phyloP scores from a whole-genome alignment of 2,329 filamentous ascomycete genomes.

The Curvularia lunata region DNA sequence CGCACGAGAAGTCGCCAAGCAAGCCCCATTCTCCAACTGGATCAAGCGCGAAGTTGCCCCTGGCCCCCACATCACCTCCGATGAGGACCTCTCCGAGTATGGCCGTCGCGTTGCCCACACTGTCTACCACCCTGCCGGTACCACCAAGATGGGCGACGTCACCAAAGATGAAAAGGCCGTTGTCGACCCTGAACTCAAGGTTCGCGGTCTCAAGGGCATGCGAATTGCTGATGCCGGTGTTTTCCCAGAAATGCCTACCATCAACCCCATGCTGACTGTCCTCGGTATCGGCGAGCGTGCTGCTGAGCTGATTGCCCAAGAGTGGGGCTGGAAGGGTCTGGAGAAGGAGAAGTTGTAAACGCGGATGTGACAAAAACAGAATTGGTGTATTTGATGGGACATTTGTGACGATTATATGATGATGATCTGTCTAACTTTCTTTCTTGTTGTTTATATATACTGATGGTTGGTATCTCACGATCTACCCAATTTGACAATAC shows the following conservation, averaged over 20 bases:
- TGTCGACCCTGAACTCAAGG: slow-evolving; percentile 75
- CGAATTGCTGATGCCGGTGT: slow-evolving; percentile 86
- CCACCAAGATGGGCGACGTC: slow-evolving; percentile 86
- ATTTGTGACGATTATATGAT: slow-evolving; percentile 4
- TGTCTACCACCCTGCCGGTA: slow-evolving; percentile 88
- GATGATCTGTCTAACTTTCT: not conserved
- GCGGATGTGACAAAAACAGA: not conserved
- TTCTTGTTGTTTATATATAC: not conserved
- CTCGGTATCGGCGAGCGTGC: slow-evolving; percentile 81
- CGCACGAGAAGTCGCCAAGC: slow-evolving; percentile 75
- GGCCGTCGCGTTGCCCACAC: slow-evolving; percentile 82
- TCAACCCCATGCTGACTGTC: slow-evolving; percentile 92
- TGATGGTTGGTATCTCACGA: slow-evolving; percentile 2
- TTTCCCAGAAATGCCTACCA: slow-evolving; percentile 84
- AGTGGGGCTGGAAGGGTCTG: slow-evolving; percentile 69
- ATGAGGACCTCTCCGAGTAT: slow-evolving; percentile 83
- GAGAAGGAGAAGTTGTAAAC: slow-evolving; percentile 60
- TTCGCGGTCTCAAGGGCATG: slow-evolving; percentile 74
- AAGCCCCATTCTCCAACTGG: slow-evolving; percentile 81
- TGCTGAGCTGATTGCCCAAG: slow-evolving; percentile 80
- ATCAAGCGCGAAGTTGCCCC: slow-evolving; percentile 83
- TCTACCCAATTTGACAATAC: not conserved
- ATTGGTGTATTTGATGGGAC: not conserved
- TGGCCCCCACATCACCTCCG: slow-evolving; percentile 73
- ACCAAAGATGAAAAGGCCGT: slow-evolving; percentile 73